A percentile compares a stretch with the other conserved stretches of the same genome.
Evolutionary conservation across 805 yeast species (phyloP).

Genomic region (Candida dajiaensis): DNA sequence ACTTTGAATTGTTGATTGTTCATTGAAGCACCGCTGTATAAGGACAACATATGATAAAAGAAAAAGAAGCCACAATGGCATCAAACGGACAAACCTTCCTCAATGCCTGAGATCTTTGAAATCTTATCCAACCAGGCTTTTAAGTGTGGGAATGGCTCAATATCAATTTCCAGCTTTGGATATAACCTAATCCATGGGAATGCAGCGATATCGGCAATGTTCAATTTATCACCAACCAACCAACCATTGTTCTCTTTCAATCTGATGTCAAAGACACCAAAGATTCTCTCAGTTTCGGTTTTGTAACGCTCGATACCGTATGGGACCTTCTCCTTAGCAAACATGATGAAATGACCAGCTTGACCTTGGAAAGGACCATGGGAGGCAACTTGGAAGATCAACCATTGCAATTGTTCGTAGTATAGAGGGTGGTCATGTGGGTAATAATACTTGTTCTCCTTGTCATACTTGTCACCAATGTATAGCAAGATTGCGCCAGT

Average conservation of each 20-base stretch:
- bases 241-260: slow-evolving; percentile 45
- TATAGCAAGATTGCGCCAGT: slow-evolving; percentile 58
- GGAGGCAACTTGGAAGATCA: slow-evolving; percentile 52
- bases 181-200: slow-evolving; percentile 38
- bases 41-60: neutral
- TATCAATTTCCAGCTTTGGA: slow-evolving; percentile 23
- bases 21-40: neutral
- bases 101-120: neutral
- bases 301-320: slow-evolving; percentile 48
- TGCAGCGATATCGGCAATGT: slow-evolving; percentile 52
- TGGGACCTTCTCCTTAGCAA: slow-evolving; percentile 45
- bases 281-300: slow-evolving; percentile 47
- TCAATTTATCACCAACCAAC: slow-evolving; percentile 53
- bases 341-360: slow-evolving; percentile 39
- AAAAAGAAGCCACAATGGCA: neutral
- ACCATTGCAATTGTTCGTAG: slow-evolving; percentile 48
- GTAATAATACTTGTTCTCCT: slow-evolving; percentile 37
- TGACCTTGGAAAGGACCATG: slow-evolving; percentile 64
- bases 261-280: slow-evolving; percentile 47
- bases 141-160: slow-evolving; percentile 34
- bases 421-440: slow-evolving; percentile 34
- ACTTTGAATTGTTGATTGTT: no score
- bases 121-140: slow-evolving; percentile 33
- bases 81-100: neutral
- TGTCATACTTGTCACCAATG: slow-evolving; percentile 56